Base-by-base conservation (phyloP, 73 alveolate genomes). In the Stentor coeruleus region DNA sequence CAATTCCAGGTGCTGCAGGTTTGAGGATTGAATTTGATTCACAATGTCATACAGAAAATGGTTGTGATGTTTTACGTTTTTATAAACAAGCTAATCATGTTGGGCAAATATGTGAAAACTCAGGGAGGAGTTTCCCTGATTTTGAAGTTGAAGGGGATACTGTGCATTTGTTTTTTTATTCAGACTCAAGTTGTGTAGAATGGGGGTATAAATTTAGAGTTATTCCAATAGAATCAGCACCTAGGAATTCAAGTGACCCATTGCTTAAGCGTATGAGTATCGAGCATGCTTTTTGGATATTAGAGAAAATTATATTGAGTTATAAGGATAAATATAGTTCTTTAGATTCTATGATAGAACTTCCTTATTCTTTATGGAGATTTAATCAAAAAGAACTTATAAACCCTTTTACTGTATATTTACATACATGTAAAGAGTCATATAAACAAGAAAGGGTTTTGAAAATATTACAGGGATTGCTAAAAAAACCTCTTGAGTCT, bases 61-160 rank as follows among this genome's bases (percentile, higher is more conserved):
- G 83, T 14, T 75, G 83, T 3, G 83, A 75, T 38, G 33, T 39
- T 39, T 38, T 75, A 39, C 15, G 59, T 14, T 75, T 75, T 66
- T 75, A 20, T 38, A 75, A 35, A 75, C 72, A 75, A 39, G 80
- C 83, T 37, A 40, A 40, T n/a, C 59, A 40, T 2, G 66, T 75
- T 14, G 83, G 38, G 66, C 74, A 75, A 35, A 37, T 75, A 37
- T 39, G 38, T 39, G 72, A 75, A 39, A 26, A 75, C 83, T 36
- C 83, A 20, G 83, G 83, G 20, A 75, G 83, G 39, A 39, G 74
- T 38, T 75, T 75, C 66, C 66, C 83, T 2, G 72, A 75, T 66
- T 75, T 75, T 75, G 83, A 75, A 75, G 83, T 75, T n/a, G 83
- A 75, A 38, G 83, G 83, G 2, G 83, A 75, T 38, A 75, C 83